Conservation (phyloP, 352 stramenopile genomes). For the Hyaloperonospora brassicae region DNA sequence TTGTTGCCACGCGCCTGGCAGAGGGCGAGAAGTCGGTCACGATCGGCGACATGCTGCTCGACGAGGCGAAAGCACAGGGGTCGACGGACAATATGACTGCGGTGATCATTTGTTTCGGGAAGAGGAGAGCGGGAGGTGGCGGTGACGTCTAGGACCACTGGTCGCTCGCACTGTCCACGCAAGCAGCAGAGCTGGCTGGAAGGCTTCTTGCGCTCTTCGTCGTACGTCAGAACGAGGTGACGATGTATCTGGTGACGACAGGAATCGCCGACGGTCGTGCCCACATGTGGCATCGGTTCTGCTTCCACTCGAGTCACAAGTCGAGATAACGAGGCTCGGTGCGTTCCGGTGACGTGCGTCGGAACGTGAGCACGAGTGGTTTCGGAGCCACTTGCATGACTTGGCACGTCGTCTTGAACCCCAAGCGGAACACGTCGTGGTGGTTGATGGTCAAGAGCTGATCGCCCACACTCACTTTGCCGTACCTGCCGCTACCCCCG, state of each 20-base stretch:
- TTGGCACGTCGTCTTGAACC: slow-evolving; percentile 46
- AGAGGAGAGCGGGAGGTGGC: slow-evolving; percentile 11
- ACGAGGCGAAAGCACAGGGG: slow-evolving; percentile 55
- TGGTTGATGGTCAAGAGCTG: slow-evolving; percentile 67
- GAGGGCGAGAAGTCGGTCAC: slow-evolving; percentile 40
- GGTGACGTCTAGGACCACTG: slow-evolving; percentile 8
- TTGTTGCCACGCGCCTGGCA: slow-evolving; percentile 39
- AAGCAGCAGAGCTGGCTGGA: slow-evolving; percentile 32
- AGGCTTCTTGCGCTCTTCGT: slow-evolving; percentile 17
- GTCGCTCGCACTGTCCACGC: too few species aligned
- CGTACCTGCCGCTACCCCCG: slow-evolving; percentile 15
- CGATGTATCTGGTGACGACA: slow-evolving; percentile 10
- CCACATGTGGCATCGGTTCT: not conserved
- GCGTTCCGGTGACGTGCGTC: slow-evolving; percentile 25
- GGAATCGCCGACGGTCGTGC: slow-evolving; percentile 6
- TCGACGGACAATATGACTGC: slow-evolving; percentile 82
- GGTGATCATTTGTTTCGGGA: slow-evolving; percentile 63
- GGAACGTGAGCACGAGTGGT: slow-evolving; percentile 66
- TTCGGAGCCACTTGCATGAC: slow-evolving; percentile 58
- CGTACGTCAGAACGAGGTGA: slow-evolving; percentile 13
- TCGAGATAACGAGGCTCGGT: slow-evolving; percentile 34
- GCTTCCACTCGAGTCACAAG: slow-evolving; percentile 23
- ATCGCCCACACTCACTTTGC: slow-evolving; percentile 37
- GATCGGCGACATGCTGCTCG: slow-evolving; percentile 57
- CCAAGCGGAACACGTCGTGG: slow-evolving; percentile 48